Percentiles rank a stretch among this genome's conserved stretches.
Evolutionary conservation across 2,329 filamentous ascomycete genomes (phyloP).

Genomic region (Stachybotrys chlorohalonatus): DNA sequence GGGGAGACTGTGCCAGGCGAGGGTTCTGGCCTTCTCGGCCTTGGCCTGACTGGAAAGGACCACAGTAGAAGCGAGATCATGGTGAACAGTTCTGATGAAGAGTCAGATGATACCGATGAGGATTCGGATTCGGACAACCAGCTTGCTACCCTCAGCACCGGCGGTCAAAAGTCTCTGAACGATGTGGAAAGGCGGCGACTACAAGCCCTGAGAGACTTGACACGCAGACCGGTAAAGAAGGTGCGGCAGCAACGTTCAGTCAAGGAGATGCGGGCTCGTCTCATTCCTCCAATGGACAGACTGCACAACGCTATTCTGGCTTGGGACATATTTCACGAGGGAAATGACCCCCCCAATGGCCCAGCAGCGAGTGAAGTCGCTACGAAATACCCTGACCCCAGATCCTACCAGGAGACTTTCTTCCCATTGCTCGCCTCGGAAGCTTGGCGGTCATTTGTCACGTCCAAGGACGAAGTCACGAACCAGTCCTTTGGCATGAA

Average conservation of each 20-base stretch:
- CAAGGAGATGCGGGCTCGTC: conserved; percentile 88
- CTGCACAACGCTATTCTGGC: conserved; percentile 79
- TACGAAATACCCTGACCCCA: conserved; percentile 66
- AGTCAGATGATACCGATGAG: conserved; percentile 58
- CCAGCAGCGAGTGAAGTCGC: conserved; percentile 68
- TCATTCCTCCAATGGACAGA: conserved; percentile 79
- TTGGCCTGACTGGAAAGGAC: conserved; percentile 70
- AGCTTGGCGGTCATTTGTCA: conserved; percentile 91
- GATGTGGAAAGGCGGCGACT: conserved; percentile 36
- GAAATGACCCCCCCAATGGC: conserved; percentile 74
- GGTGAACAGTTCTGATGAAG: conserved; percentile 75
- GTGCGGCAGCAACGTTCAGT: conserved; percentile 68
- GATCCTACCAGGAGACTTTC: conserved; percentile 81
- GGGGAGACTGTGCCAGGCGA: conserved; percentile 46
- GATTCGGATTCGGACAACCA: conserved; percentile 42
- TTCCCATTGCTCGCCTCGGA: conserved; percentile 84
- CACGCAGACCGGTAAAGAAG: conserved; percentile 73
- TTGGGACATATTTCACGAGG: conserved; percentile 91
- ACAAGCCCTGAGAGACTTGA: conserved; percentile 42
- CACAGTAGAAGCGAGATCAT: conserved; percentile 81
- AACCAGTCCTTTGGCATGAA: conserved; percentile 80
- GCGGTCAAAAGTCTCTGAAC: conserved; percentile 37
- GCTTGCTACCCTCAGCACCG: conserved; percentile 37
- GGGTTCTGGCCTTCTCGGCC: conserved; percentile 66
- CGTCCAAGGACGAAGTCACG: conserved; percentile 76